phyloP scores from a whole-genome alignment of 208 protist genomes.

The Trypanosoma avium region DNA sequence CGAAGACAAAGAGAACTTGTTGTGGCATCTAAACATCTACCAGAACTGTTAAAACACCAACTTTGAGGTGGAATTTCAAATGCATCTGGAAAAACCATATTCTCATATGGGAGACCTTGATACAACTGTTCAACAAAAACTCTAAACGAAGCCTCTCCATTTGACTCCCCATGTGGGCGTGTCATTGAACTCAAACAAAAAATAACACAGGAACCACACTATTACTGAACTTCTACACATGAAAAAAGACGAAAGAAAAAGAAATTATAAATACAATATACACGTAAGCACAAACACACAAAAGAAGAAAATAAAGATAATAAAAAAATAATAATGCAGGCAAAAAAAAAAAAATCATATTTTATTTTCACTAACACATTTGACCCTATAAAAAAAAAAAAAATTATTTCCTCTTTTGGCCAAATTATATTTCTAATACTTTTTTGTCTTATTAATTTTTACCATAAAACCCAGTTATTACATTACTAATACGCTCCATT shows the following conservation, averaged over 20 bases:
- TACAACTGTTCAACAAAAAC: slow-evolving; percentile 25
- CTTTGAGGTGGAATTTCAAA: slow-evolving; percentile 20
- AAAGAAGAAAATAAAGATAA: slow-evolving; percentile 24
- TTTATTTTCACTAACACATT: too few species aligned
- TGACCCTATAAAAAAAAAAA: too few species aligned
- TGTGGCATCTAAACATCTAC: background rate
- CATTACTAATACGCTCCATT: too few species aligned
- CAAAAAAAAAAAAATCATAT: slow-evolving; percentile 18
- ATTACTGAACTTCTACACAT: background rate
- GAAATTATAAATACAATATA: slow-evolving; percentile 11
- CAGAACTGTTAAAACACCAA: slow-evolving; percentile 5
- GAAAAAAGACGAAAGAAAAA: slow-evolving; percentile 2
- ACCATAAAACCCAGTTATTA: too few species aligned
- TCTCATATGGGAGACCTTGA: slow-evolving; percentile 16
- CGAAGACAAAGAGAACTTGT: background rate
- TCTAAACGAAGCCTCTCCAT: background rate
- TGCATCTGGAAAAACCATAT: slow-evolving; percentile 24
- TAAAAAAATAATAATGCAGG: slow-evolving; percentile 9
- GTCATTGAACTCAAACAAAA: slow-evolving; percentile 9
- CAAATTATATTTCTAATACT: too few species aligned
- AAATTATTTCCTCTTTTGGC: too few species aligned
- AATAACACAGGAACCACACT: too few species aligned
- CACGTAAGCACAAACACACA: too few species aligned
- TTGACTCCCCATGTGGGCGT: background rate
- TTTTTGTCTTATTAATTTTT: too few species aligned